Evolutionary conservation across 208 protist genomes (phyloP), one percentile per base, ranked within the genome.

Genomic region (Leishmania arabica): DNA sequence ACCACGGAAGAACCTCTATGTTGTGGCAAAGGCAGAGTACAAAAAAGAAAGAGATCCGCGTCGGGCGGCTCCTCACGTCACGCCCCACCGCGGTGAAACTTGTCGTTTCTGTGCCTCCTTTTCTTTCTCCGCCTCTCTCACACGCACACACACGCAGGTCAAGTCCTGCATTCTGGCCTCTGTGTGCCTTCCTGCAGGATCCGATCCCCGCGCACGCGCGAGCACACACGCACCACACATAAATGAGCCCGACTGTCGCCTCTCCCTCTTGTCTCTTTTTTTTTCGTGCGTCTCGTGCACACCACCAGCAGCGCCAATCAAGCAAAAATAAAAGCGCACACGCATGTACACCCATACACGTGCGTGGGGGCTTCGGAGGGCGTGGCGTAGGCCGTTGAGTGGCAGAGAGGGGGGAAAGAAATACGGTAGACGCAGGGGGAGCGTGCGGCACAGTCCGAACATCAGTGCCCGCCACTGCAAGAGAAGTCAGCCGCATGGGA

Each of bases 11-110:
- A 77, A 21, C 24, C 34, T 77, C 73, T 51, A 51, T 77, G 73
- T 21, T 24, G 56, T 27, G n/a, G 40, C 56, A 78, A 56, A 64
- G 64, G 68, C 69, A 81, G 42, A 86, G 69, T 79, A 77, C 51
- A 53, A 82, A 65, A 65, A 54, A 78, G 21, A 62, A 79, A 72
- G 49, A 24, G 13, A 15, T 73, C 1, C 68, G 49, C 11, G 62
- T 19, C 6, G 11, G 37, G 54, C 37, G 27, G 1, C 45, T 37
- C 45, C 7, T 34, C 47, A 51, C 8, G 69, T 19, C 45, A 73
- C 27, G 69, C 69, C 49, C 49, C 21, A 17, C 69, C 13, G 47
- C 69, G 3, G 66, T 49, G 21, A 17, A 31, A 37, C 40, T 72
- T n/a, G 19, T 34, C 31, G 58, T 31, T 8, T 24, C 1, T 40